A percentile compares a stretch with the other conserved stretches of the same genome.
These are phyloP conservation scores for Saccharomycopsis guyanensis DNA, from an alignment of 805 yeast genomes.

Conservation along the genomic window DNA sequence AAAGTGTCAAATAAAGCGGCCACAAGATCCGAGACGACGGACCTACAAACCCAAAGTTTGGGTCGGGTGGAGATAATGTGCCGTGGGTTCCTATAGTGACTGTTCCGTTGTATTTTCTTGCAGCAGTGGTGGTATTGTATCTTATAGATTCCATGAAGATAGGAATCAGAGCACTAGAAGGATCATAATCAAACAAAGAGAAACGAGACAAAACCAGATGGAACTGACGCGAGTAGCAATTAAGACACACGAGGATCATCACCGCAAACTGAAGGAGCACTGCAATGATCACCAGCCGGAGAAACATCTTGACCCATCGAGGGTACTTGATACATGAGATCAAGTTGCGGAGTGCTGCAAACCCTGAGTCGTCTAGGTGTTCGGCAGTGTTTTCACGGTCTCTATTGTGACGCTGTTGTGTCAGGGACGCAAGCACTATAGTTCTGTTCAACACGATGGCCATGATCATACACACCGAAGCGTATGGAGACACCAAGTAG, in stretches of 20 bases:
- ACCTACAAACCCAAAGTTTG: constrained; percentile 25
- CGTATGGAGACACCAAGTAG: constrained; percentile 43
- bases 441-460: constrained; percentile 54
- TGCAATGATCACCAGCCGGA: constrained; percentile 4
- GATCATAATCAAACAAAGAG: constrained; percentile 22
- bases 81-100: constrained; percentile 4
- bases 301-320: background rate
- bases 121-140: constrained; percentile 22
- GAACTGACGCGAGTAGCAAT: constrained; percentile 3
- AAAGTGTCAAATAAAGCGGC: constrained; percentile 49
- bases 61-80: background rate
- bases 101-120: constrained; percentile 22
- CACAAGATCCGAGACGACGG: constrained; percentile 50
- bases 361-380: background rate
- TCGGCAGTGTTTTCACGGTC: constrained; percentile 9
- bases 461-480: constrained; percentile 47
- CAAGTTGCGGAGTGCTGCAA: constrained; percentile 1
- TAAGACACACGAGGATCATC: background rate
- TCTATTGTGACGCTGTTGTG: constrained; percentile 28
- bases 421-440: constrained; percentile 46
- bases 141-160: constrained; percentile 13
- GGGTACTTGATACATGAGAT: background rate
- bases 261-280: background rate
- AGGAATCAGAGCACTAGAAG: constrained; percentile 10
- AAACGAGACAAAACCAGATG: background rate